Base-by-base conservation (phyloP, 768 basidiomycete species). In the Podaxis carcinomalis region DNA sequence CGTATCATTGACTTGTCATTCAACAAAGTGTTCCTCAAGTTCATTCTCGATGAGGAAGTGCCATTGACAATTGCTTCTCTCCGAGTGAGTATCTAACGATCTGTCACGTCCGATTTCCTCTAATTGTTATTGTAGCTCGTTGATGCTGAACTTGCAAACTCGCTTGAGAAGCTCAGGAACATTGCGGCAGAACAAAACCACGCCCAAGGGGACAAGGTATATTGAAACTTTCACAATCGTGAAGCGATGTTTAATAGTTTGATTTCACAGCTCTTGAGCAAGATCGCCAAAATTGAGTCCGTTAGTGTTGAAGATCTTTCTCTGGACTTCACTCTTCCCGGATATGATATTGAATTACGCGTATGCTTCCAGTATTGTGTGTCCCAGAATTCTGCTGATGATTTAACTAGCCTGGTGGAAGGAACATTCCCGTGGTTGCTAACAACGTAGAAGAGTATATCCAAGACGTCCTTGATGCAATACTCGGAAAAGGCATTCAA, bases 291-390 rank as follows among this genome's bases (percentile, higher is more conserved):
- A 64, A 78, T 85, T 70, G 83, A 88, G 70, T 74, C 85, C 61
- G 78, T 90, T 39, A 85, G 80, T 21, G 78, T 98, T 16, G 90
- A 92, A 64, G 95, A 98, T 68, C 83, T 99, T 36, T 86, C 90
- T 0, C 83, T 99, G 19, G 97, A 99, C 75, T 99, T 98, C 73
- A 98, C 96, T 6, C 80, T 98, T 16, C 97, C 97, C 7, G 97
- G 97, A 13, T 95, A 96, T 69, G 88, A 95, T 68, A 90, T 98
- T 60, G 93, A 97, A 72, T 81, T 98, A 28, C 85, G 85, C 71
- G 94, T 93, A 70, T 60, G 85, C 73, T 73, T 52, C 57, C 42
- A 5, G 37, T 28, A 11, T 11, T 9, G 0, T 56, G 23, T 16
- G 19, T 51, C 14, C 28, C 16, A 27, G 19, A 5, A 23, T 16